phyloP scores from a whole-genome alignment of 2,329 filamentous ascomycete species.

The Aspergillus sp. region DNA sequence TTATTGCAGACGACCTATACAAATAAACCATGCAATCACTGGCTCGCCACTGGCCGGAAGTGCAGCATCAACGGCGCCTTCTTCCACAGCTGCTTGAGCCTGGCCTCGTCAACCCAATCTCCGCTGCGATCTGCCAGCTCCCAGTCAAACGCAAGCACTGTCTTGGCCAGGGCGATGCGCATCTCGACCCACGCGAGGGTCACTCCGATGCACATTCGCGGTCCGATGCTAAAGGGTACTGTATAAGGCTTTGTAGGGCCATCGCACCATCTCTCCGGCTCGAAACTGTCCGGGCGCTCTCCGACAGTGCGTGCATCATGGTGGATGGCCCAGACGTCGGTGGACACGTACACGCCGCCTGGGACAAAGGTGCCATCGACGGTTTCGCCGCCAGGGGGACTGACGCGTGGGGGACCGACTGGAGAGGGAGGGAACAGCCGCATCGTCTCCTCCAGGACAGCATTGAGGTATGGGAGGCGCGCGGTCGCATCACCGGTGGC shows the following conservation, averaged over 20 bases:
- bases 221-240: neutral
- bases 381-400: constrained; percentile 1
- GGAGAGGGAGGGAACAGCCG: constrained; percentile 5
- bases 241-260: neutral
- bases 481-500: neutral
- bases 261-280: neutral
- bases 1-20: neutral
- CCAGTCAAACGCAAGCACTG: neutral
- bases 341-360: neutral
- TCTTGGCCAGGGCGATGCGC: neutral
- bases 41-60: neutral
- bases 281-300: neutral
- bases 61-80: neutral
- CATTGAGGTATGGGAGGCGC: constrained; percentile 1
- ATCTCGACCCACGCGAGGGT: neutral
- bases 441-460: constrained; percentile 7
- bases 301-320: neutral
- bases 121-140: neutral
- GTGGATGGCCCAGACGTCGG: neutral
- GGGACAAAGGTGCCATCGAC: constrained; percentile 4
- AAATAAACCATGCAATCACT: neutral
- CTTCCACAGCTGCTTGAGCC: neutral
- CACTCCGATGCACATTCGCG: neutral
- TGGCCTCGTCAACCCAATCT: neutral
- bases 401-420: constrained; percentile 3